A percentile compares a stretch with the other conserved stretches of the same genome.
phyloP scores from a whole-genome alignment of 2,329 filamentous ascomycete species.

The Thelonectria discophora region DNA sequence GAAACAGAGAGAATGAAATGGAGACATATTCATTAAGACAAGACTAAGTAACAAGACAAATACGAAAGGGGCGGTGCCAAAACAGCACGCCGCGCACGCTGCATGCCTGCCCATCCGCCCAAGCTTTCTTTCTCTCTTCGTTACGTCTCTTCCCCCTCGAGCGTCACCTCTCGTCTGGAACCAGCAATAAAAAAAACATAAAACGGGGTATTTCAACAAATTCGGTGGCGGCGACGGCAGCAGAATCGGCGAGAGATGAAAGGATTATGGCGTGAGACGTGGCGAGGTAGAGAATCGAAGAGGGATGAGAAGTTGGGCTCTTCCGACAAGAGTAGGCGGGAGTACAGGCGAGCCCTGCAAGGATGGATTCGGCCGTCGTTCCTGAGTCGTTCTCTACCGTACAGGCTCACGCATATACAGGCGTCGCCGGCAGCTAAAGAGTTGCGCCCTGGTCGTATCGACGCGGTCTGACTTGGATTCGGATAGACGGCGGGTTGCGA shows the following conservation, averaged over 20 bases:
- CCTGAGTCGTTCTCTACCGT: not conserved
- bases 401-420: not conserved
- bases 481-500: constrained; percentile 4
- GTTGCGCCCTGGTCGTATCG: constrained; percentile 17
- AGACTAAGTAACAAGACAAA: constrained; percentile 22
- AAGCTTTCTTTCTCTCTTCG: constrained; percentile 7
- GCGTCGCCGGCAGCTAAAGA: constrained; percentile 1
- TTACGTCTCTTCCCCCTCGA: constrained; percentile 2
- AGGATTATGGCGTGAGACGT: constrained; percentile 18
- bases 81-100: constrained; percentile 14
- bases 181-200: constrained; percentile 19
- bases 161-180: constrained; percentile 6
- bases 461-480: constrained; percentile 16
- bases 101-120: constrained; percentile 15
- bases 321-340: not conserved
- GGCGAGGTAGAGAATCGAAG: constrained; percentile 7
- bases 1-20: constrained; percentile 31
- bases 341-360: constrained; percentile 1
- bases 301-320: constrained; percentile 10
- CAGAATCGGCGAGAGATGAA: constrained; percentile 11
- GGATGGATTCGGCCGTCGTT: not conserved
- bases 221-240: constrained; percentile 13
- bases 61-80: constrained; percentile 13
- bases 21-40: constrained; percentile 38
- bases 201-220: constrained; percentile 30